Conservation (phyloP, 108 stramenopile genomes). For the Tribonema minus region DNA sequence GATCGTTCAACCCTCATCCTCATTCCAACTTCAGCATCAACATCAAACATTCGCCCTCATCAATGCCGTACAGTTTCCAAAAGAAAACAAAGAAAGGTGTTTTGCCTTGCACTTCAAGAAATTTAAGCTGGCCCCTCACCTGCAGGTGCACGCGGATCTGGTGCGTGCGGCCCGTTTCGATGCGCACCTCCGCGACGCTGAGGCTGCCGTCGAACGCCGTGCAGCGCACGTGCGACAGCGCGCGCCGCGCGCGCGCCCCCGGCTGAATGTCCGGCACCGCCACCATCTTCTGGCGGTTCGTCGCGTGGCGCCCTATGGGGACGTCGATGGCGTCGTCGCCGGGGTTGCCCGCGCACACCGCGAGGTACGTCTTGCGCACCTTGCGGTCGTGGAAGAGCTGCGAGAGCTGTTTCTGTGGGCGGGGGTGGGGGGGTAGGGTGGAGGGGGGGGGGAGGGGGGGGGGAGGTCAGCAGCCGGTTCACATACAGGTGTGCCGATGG, state of each 20-base stretch:
- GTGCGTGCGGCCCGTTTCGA: constrained; percentile 90
- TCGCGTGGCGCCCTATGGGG: constrained; percentile 85
- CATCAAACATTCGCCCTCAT: too few species aligned
- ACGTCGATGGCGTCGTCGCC: constrained; percentile 65
- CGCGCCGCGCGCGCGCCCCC: constrained; percentile 53
- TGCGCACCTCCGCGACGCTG: constrained; percentile 72
- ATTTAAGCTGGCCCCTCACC: constrained; percentile 3
- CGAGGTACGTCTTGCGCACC: constrained; percentile 81
- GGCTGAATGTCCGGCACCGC: constrained; percentile 47
- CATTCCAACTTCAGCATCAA: too few species aligned
- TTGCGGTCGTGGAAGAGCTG: too few species aligned
- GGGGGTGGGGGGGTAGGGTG: too few species aligned
- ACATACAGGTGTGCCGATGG: too few species aligned
- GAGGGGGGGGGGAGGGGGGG: too few species aligned
- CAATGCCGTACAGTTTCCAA: too few species aligned
- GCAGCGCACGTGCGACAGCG: constrained; percentile 72
- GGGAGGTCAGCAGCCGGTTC: too few species aligned
- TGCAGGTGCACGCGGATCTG: constrained; percentile 68
- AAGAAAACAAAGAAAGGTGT: constrained; percentile 63
- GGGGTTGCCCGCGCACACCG: constrained; percentile 59
- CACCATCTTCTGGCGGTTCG: constrained; percentile 84
- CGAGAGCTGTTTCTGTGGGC: too few species aligned
- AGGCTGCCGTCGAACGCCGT: constrained; percentile 84
- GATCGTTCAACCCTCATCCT: too few species aligned
- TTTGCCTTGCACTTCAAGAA: background rate